Base-by-base conservation (phyloP, 1,139 yeast species). In the Kodamaea plutei region DNA sequence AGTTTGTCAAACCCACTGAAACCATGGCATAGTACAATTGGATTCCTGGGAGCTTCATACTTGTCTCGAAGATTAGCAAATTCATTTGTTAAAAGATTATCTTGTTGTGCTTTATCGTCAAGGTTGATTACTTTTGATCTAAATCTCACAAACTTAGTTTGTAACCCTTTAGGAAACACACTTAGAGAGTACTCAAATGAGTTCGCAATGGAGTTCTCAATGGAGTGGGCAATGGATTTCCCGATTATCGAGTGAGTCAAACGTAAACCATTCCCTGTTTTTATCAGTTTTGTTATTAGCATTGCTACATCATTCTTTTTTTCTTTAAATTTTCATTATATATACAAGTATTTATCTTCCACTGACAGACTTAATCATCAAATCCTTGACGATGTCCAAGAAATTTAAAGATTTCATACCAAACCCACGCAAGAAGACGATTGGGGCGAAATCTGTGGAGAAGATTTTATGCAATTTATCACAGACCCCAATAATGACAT, bases 381-480 rank as follows among this genome's bases (percentile, higher is more conserved):
- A 41, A 34, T 64, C 64, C 58, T 89, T 89, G 31, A 85, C 56
- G 32, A 77, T 69, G 2, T 73, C 77, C 25, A 85, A 42, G 34
- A 65, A 64, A 52, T 91, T 82, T 30, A 88, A 67, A 1, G 79
- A 44, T 35, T 77, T 78, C 48, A 89, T 68, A 1, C 98, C 98
- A 25, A 79, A 49, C 1, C 91, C 77, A 47, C 98, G 71, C 23
- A 81, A 59, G 29, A 73, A 69, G 11, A 87, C 96, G 9, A 89
- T 44, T 1, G 96, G 95, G 23, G 67, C 67, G 38, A 69, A 73
- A 44, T 81, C 88, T 2, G 85, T 79, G 7, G 89, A 71, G 52
- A 89, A 91, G 15, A 91, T 61, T 56, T 91, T 91, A 59, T 89
- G 96, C 38, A 93, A 62, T 56, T 88, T 88, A 58, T 91, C 99